Base-by-base conservation (phyloP, 805 yeast genomes). In the Metschnikowia henanensis region DNA sequence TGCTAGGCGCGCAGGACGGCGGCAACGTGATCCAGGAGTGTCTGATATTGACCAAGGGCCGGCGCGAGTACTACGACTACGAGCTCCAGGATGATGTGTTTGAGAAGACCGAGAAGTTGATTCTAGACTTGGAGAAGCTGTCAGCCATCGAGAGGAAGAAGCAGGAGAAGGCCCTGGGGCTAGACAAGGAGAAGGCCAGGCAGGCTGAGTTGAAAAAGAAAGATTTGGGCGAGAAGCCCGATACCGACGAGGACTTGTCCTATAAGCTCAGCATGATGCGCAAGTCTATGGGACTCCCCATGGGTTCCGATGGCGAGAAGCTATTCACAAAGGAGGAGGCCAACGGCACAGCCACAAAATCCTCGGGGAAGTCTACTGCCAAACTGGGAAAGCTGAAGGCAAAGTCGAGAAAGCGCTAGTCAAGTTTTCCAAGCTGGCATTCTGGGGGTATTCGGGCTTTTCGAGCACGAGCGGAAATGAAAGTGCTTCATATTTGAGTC, bases 1-100 rank as follows among this genome's bases (percentile, higher is more conserved):
- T 85, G 12, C 70, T 88, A 20, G 77, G 76, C 29, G 77, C 75
- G 16, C 62, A 73, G 32, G 72, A 72, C 18, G 89, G 92, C 18
- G 94, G 88, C 3, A 73, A 80, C 41, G 79, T 85, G 58, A 70
- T 89, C 42, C 83, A 84, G 37, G 94, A 91, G 56, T 87, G 97
- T 62, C 65, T 71, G 13, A 59, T 79, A n/a, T 59, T 76, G 35
- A 56, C 80, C 46, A 60, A 62, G 43, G 50, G 80, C 78, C 75
- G 95, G 52, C 61, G 66, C 32, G 97, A 91, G 61, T 76, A 82
- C 44, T 66, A 72, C 16, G 86, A 86, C 57, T 72, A 57, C 15
- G 82, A 73, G 35, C 62, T 88, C 43, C 94, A 86, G 57, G 71
- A 75, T 46, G 46, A 67, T 38, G 57, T 91, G 6, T 88, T 67